phyloP scores from a whole-genome alignment of 371 early-diverging fungal genomes.

The Mucor lusitanicus region DNA sequence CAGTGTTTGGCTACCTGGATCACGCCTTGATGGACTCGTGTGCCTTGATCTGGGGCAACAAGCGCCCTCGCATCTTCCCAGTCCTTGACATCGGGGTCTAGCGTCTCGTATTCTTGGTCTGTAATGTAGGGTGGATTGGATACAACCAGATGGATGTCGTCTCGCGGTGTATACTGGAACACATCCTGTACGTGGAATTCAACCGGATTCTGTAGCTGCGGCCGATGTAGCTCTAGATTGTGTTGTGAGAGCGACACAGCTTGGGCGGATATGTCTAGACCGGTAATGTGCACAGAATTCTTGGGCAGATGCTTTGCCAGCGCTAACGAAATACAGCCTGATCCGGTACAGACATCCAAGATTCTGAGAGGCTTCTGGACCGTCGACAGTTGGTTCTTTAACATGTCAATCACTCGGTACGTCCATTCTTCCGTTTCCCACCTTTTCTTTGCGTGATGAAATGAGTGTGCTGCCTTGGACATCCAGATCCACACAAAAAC shows the following conservation, averaged over 20 bases:
- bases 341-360: slow-evolving; percentile 88
- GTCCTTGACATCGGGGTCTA: slow-evolving; percentile 73
- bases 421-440: slow-evolving; percentile 96
- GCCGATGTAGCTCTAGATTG: slow-evolving; percentile 33
- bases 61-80: slow-evolving; percentile 91
- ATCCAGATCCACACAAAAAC: background rate
- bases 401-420: slow-evolving; percentile 42
- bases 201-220: slow-evolving; percentile 19
- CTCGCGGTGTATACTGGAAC: slow-evolving; percentile 16
- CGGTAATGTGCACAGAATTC: slow-evolving; percentile 32
- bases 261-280: slow-evolving; percentile 41
- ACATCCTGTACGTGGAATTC: slow-evolving; percentile 55
- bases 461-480: background rate
- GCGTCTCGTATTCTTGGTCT: slow-evolving; percentile 57
- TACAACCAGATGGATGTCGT: slow-evolving; percentile 64
- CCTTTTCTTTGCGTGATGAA: slow-evolving; percentile 42
- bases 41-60: slow-evolving; percentile 71
- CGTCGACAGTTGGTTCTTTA: slow-evolving; percentile 29
- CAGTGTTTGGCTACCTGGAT: slow-evolving; percentile 40
- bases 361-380: slow-evolving; percentile 51
- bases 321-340: slow-evolving; percentile 85
- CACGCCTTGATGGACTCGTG: slow-evolving; percentile 64
- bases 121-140: slow-evolving; percentile 95
- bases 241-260: slow-evolving; percentile 55
- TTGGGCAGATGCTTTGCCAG: slow-evolving; percentile 66